Evolutionary conservation across 192 early-diverging fungal species (phyloP).

Genomic region (Endogone sp.): DNA sequence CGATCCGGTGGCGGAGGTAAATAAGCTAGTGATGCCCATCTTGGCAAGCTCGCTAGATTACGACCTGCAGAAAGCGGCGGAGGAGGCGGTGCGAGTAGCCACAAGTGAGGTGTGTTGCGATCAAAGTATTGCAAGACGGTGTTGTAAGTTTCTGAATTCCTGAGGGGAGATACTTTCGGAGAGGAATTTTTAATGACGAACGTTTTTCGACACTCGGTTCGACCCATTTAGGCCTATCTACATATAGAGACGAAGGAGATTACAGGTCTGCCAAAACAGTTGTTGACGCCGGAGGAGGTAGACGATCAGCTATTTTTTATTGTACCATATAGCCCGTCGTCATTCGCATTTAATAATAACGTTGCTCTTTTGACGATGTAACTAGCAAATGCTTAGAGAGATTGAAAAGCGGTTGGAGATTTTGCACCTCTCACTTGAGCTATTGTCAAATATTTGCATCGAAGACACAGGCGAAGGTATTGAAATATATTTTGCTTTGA

Average conservation of each 20-base stretch:
- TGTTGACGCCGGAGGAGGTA: slow-evolving; percentile 25
- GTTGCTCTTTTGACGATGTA: not conserved
- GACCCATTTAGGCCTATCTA: slow-evolving; percentile 1
- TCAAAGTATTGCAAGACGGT: not conserved
- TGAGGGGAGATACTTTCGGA: not conserved
- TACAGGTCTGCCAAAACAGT: slow-evolving; percentile 30
- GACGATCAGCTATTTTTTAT: not conserved
- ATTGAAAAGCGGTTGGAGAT: slow-evolving; percentile 55
- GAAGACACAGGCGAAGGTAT: slow-evolving; percentile 39
- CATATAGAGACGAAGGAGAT: slow-evolving; percentile 29
- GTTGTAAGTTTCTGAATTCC: no score
- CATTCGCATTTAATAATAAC: not conserved
- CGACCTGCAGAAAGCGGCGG: slow-evolving; percentile 43
- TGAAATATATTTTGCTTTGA: slow-evolving; percentile 6
- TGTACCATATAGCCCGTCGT: no score
- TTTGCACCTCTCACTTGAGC: slow-evolving; percentile 71
- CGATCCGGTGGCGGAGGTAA: slow-evolving; percentile 32
- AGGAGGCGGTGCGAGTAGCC: slow-evolving; percentile 31
- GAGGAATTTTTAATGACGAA: no score
- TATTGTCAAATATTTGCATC: slow-evolving; percentile 79
- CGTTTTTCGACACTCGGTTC: no score
- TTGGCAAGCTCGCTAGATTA: slow-evolving; percentile 38
- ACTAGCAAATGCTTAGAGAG: slow-evolving; percentile 29
- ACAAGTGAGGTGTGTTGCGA: slow-evolving; percentile 33
- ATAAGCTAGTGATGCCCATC: slow-evolving; percentile 41